These are phyloP conservation scores for Bauhinia variegata DNA, from an alignment of 306 rosid species.

Conservation along the genomic window DNA sequence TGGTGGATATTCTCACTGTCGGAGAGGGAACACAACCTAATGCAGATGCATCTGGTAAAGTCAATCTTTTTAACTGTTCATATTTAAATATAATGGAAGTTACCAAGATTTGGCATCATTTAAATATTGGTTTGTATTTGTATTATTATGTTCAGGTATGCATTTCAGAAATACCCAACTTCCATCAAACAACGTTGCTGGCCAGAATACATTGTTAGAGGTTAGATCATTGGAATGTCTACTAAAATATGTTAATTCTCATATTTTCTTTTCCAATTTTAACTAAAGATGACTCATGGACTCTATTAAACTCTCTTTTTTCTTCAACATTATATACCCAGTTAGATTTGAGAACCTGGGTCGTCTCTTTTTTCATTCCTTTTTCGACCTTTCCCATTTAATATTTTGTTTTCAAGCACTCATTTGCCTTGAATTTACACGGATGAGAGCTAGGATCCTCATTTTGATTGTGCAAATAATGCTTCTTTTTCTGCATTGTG, in stretches of 20 bases:
- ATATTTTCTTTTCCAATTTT: slow-evolving; percentile 1
- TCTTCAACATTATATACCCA: slow-evolving; percentile 15
- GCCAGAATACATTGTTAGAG: slow-evolving; percentile 71
- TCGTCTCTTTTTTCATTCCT: slow-evolving; percentile 14
- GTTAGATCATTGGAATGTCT: slow-evolving; percentile 48
- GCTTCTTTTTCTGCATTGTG: background rate
- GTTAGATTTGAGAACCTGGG: slow-evolving; percentile 1
- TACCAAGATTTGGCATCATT: too few relatives aligned
- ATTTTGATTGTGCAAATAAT: slow-evolving; percentile 29
- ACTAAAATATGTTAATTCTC: slow-evolving; percentile 5
- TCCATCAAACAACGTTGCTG: slow-evolving; percentile 63
- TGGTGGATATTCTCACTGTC: slow-evolving; percentile 64
- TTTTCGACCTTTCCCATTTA: slow-evolving; percentile 11
- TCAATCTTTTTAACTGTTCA: slow-evolving; percentile 36
- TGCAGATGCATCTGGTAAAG: slow-evolving; percentile 63
- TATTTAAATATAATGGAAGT: too few relatives aligned
- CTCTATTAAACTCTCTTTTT: slow-evolving; percentile 14
- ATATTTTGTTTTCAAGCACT: slow-evolving; percentile 17
- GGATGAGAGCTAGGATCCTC: slow-evolving; percentile 30
- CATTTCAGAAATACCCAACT: slow-evolving; percentile 63
- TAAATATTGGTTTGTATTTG: too few relatives aligned
- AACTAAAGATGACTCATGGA: slow-evolving; percentile 8
- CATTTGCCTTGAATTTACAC: slow-evolving; percentile 1
- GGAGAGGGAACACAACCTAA: slow-evolving; percentile 63
- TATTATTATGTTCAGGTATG: slow-evolving; percentile 55